These are phyloP conservation scores for Agaricales sp. DNA, from an alignment of 1,284 basidiomycete species.

Conservation along the genomic window DNA sequence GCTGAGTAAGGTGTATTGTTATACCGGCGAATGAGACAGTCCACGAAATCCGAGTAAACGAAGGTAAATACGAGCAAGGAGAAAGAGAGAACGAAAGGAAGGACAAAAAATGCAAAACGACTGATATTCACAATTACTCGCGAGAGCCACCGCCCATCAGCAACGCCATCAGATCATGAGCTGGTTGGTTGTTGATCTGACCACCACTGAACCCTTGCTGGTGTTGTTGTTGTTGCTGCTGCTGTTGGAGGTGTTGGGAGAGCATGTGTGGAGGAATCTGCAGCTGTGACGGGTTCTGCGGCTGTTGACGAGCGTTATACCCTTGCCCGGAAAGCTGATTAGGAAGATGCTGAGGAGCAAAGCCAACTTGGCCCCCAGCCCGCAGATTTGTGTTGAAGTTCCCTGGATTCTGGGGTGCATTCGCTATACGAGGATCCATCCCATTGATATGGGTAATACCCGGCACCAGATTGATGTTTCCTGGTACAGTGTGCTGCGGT, in stretches of 20 bases:
- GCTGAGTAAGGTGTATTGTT: too few species aligned
- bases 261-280: conserved; percentile 29
- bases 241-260: conserved; percentile 33
- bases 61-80: not conserved
- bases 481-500: not conserved
- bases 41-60: not conserved
- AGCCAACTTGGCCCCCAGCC: conserved; percentile 25
- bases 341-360: conserved; percentile 21
- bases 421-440: conserved; percentile 41
- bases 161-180: conserved; percentile 69
- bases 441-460: conserved; percentile 30
- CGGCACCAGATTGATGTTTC: not conserved
- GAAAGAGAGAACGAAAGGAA: conserved; percentile 6
- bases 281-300: conserved; percentile 22
- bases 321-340: conserved; percentile 24
- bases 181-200: conserved; percentile 30
- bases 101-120: conserved; percentile 4
- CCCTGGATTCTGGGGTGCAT: conserved; percentile 32
- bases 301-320: conserved; percentile 23
- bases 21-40: too few species aligned
- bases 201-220: conserved; percentile 40
- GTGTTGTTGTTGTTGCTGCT: conserved; percentile 31
- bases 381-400: conserved; percentile 31
- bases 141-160: conserved; percentile 61
- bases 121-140: conserved; percentile 32